A percentile compares a stretch with the other conserved stretches of the same genome.
phyloP scores from a whole-genome alignment of 2,329 filamentous ascomycete genomes.

The Fusarium tjaetaba region DNA sequence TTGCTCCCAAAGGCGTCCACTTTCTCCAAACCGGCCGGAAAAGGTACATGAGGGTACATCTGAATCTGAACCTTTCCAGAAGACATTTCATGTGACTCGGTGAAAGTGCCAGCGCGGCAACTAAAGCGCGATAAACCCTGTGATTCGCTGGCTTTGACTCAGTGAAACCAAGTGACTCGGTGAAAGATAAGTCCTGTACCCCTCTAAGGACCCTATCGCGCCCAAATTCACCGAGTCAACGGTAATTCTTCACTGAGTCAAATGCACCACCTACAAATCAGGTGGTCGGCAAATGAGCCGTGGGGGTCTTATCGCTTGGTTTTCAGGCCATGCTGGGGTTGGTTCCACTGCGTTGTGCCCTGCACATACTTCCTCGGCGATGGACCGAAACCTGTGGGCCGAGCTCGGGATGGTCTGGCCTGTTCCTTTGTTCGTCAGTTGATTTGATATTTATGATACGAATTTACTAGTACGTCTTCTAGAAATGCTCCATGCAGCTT shows the following conservation, averaged over 20 bases:
- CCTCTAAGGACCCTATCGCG: background rate
- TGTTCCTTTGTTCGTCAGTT: background rate
- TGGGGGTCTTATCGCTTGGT: constrained; percentile 18
- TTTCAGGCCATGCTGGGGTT: background rate
- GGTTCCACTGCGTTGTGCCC: background rate
- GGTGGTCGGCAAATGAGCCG: constrained; percentile 18
- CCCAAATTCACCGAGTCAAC: constrained; percentile 27
- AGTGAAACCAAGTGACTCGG: constrained; percentile 35
- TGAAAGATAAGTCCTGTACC: constrained; percentile 22
- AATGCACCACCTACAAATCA: constrained; percentile 9
- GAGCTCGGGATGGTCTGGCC: constrained; percentile 11
- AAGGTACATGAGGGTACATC: constrained; percentile 30
- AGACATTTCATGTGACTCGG: constrained; percentile 14
- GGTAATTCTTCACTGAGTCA: constrained; percentile 30
- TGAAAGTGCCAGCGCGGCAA: constrained; percentile 22
- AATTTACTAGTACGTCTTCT: constrained; percentile 1
- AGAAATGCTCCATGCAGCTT: constrained; percentile 7
- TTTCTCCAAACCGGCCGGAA: constrained; percentile 22
- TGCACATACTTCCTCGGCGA: constrained; percentile 10
- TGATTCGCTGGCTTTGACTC: constrained; percentile 29
- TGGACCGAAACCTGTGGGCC: constrained; percentile 24
- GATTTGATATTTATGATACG: background rate
- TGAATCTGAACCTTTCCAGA: background rate
- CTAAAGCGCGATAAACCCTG: constrained; percentile 15
- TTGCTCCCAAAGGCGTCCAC: background rate